phyloP scores from a whole-genome alignment of 1,139 yeast genomes.

The Trichomonascaceae sp. region DNA sequence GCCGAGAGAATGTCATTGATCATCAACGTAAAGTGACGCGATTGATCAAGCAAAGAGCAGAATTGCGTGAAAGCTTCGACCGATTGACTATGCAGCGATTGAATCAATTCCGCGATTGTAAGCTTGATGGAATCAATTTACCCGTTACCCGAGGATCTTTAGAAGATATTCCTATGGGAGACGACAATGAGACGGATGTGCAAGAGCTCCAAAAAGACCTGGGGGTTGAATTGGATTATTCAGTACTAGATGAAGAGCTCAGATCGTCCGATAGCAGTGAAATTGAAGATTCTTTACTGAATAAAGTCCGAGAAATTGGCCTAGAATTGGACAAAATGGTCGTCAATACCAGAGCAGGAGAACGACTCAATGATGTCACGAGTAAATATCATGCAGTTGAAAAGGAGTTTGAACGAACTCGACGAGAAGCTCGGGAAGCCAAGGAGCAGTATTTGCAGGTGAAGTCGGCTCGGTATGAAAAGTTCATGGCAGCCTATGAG shows the following conservation, averaged over 20 bases:
- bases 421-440: conserved; percentile 48
- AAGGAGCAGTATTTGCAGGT: conserved; percentile 54
- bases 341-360: conserved; percentile 77
- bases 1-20: conserved; percentile 11
- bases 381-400: conserved; percentile 55
- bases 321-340: conserved; percentile 57
- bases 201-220: conserved; percentile 34
- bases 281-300: conserved; percentile 37
- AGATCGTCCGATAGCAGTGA: conserved; percentile 32
- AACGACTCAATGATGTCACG: conserved; percentile 67
- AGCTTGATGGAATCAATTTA: conserved; percentile 60
- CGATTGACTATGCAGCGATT: conserved; percentile 54
- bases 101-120: conserved; percentile 63
- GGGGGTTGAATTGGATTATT: conserved; percentile 53
- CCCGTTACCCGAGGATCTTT: conserved; percentile 59
- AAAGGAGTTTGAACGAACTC: conserved; percentile 61
- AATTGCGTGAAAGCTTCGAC: conserved; percentile 49
- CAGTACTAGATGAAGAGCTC: conserved; percentile 42
- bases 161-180: conserved; percentile 43
- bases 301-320: conserved; percentile 47
- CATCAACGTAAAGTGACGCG: conserved; percentile 11
- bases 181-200: conserved; percentile 20
- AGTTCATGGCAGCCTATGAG: conserved; percentile 66
- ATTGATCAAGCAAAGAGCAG: conserved; percentile 6
- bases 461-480: conserved; percentile 51